These are phyloP conservation scores for Yarrowia sp. DNA, from an alignment of 805 yeast species.

Conservation along the genomic window DNA sequence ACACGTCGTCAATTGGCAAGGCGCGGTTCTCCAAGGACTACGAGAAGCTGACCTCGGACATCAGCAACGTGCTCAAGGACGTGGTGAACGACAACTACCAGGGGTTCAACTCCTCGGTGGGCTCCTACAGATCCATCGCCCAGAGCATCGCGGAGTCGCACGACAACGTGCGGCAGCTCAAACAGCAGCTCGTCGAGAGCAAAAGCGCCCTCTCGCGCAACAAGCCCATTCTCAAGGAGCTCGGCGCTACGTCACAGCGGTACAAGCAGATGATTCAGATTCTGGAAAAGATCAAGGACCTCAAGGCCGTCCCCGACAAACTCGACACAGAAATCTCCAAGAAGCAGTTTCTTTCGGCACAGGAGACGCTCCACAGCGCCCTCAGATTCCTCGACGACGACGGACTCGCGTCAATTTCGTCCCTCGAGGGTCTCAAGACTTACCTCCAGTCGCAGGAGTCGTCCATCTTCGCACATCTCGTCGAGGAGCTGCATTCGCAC, in stretches of 20 bases:
- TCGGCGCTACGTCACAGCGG: slow-evolving; percentile 60
- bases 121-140: slow-evolving; percentile 74
- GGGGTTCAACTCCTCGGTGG: slow-evolving; percentile 80
- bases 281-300: slow-evolving; percentile 60
- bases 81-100: slow-evolving; percentile 77
- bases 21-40: slow-evolving; percentile 74
- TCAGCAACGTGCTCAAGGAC: slow-evolving; percentile 56
- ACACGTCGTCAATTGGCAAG: slow-evolving; percentile 86
- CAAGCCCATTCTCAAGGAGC: slow-evolving; percentile 57
- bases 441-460: slow-evolving; percentile 42
- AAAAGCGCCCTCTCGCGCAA: slow-evolving; percentile 52
- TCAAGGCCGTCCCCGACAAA: slow-evolving; percentile 57
- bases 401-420: slow-evolving; percentile 37
- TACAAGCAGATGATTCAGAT: slow-evolving; percentile 69
- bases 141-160: slow-evolving; percentile 65
- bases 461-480: slow-evolving; percentile 60
- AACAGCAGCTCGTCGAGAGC: slow-evolving; percentile 49
- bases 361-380: slow-evolving; percentile 50
- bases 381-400: slow-evolving; percentile 39
- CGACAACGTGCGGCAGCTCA: slow-evolving; percentile 49
- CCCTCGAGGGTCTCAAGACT: slow-evolving; percentile 37
- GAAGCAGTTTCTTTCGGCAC: slow-evolving; percentile 66
- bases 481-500: slow-evolving; percentile 73
- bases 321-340: slow-evolving; percentile 69
- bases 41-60: slow-evolving; percentile 52